Evolutionary conservation across 768 basidiomycete genomes (phyloP), one percentile per base, ranked within the genome.

Genomic region (Suillus lakei): DNA sequence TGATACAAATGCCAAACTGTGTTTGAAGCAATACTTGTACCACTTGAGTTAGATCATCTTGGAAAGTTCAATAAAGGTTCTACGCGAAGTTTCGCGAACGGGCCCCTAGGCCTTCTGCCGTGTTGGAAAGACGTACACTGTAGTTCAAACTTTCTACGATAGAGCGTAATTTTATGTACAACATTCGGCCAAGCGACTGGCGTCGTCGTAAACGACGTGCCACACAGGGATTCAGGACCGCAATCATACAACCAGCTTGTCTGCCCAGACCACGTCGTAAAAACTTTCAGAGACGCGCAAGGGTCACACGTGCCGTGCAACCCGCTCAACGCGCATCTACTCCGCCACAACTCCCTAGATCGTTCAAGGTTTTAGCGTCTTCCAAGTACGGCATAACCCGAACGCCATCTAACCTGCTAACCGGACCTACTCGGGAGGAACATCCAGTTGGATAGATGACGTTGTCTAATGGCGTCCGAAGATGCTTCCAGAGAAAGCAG

Each of bases 401-500:
- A 15, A 26, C n/a, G 23, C 23, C 23, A 48, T 26, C 23, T n/a
- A 0, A 23, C 13, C 48, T 8, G 18, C 28, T 51, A 28, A 53
- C 30, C 18, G 7, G 21, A 5, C 53, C 53, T 32, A n/a, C 21
- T 34, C 53, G 53, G 53, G 12, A 34, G 30, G 53, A 54, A 54
- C 53, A 16, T 4, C 9, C 4, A n/a, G 2, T 46, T 10, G 0
- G 8, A 48, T 13, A 8, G 5, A 54, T 54, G 10, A 32, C 53
- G 53, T 54, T 54, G 30, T 13, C 28, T 21, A 3, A 54, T 54
- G 53, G 34, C 53, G 30, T 54, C 53, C 12, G 16, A 54, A 6
- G 53, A 53, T 18, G 30, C 28, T 53, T 53, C 51, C 51, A 53
- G 8, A 54, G 53, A 54, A 54, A 54, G 32, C 32, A 34, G 21